phyloP scores from a whole-genome alignment of 805 yeast species.

The Yarrowia sp. region DNA sequence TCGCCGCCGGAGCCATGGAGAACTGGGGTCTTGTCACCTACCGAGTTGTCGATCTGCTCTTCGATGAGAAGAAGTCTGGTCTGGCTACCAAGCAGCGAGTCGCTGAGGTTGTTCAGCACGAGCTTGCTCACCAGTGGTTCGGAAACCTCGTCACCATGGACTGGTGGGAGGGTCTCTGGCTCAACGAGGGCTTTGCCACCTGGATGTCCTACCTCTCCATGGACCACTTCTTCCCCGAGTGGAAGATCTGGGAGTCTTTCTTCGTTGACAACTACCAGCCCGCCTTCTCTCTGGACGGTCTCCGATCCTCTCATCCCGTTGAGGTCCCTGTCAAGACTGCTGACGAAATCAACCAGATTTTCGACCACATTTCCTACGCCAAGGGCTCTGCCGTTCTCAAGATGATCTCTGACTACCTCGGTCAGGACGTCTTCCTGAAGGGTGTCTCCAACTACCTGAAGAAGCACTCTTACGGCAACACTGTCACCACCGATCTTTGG shows the following conservation, averaged over 20 bases:
- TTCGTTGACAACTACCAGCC: conserved; percentile 72
- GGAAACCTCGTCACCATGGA: conserved; percentile 87
- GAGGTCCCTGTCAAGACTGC: conserved; percentile 79
- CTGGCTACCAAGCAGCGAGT: conserved; percentile 63
- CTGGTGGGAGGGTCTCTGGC: conserved; percentile 93
- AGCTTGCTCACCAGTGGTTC: conserved; percentile 89
- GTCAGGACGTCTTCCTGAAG: conserved; percentile 61
- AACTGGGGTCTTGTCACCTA: conserved; percentile 81
- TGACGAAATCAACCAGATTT: conserved; percentile 74
- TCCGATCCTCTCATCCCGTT: conserved; percentile 71
- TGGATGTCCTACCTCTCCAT: conserved; percentile 75
- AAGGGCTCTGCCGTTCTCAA: conserved; percentile 77
- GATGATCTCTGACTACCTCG: conserved; percentile 71
- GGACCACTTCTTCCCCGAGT: conserved; percentile 68
- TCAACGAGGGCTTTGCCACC: conserved; percentile 87
- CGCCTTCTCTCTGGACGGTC: conserved; percentile 70
- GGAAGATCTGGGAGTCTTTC: conserved; percentile 77
- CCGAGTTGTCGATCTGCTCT: conserved; percentile 57
- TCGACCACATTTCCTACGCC: conserved; percentile 75
- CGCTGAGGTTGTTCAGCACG: conserved; percentile 80
- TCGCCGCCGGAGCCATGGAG: conserved; percentile 86
- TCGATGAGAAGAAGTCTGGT: conserved; percentile 66
- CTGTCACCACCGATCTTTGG: conserved; percentile 74
- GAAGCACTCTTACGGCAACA: conserved; percentile 62
- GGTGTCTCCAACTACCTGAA: conserved; percentile 72